Conservation (phyloP, 352 stramenopile species). For the Aphanomyces invadans region DNA sequence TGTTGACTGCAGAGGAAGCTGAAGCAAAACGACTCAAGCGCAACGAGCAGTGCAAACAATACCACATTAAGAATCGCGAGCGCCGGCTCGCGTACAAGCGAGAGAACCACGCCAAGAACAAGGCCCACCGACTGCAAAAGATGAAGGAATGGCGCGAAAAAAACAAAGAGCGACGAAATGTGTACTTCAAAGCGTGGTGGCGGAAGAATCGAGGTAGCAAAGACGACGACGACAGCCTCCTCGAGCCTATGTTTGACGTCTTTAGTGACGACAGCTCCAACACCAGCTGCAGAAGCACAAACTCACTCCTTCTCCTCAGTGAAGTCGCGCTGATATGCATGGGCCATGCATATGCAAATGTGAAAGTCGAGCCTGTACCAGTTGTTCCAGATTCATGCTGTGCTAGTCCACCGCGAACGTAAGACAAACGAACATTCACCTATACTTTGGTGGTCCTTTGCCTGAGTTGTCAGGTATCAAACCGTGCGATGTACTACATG, state of each 20-base stretch:
- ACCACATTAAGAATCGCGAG: constrained; percentile 26
- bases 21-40: constrained; percentile 20
- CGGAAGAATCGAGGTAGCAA: constrained; percentile 12
- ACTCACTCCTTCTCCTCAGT: constrained; percentile 14
- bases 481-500: no score
- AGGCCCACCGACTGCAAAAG: constrained; percentile 22
- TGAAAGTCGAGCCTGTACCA: neutral
- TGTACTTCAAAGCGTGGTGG: constrained; percentile 26
- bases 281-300: neutral
- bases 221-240: neutral
- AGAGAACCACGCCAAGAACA: constrained; percentile 26
- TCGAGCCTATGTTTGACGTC: neutral
- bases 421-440: no score
- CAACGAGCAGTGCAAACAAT: constrained; percentile 25
- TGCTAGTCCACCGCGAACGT: no score
- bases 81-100: constrained; percentile 22
- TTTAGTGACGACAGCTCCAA: constrained; percentile 9
- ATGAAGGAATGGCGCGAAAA: constrained; percentile 26
- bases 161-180: constrained; percentile 21
- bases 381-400: neutral
- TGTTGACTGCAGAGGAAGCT: constrained; percentile 17
- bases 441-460: no score
- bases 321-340: constrained; percentile 19
- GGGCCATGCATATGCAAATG: neutral
- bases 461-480: no score